Conservation (phyloP, 495 filamentous ascomycete genomes). For the Margaritispora aquatica region DNA sequence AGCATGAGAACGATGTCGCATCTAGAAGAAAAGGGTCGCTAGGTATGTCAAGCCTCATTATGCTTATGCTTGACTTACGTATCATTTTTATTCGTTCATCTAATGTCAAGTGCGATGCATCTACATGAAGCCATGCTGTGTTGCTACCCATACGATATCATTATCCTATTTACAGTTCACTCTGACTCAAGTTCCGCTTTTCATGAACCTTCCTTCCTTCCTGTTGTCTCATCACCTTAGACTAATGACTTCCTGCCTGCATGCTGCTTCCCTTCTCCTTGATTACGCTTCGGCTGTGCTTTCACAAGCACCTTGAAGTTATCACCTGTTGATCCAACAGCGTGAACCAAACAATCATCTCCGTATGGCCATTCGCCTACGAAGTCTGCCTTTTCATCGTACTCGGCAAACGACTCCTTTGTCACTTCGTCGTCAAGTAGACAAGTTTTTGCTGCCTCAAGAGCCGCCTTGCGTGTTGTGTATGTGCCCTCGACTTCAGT, state of each 20-base stretch:
- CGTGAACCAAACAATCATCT: constrained; percentile 36
- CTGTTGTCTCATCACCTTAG: neutral
- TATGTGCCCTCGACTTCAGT: constrained; percentile 36
- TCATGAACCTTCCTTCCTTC: neutral
- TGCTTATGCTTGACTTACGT: neutral
- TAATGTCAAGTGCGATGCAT: neutral
- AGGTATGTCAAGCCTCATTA: neutral
- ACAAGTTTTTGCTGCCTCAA: constrained; percentile 24
- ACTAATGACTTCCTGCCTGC: neutral
- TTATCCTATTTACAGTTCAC: neutral
- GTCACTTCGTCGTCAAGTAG: constrained; percentile 22
- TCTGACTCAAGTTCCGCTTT: neutral
- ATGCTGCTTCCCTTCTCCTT: constrained; percentile 10
- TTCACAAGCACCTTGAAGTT: constrained; percentile 33
- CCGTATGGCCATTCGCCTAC: constrained; percentile 36
- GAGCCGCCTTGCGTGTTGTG: constrained; percentile 24
- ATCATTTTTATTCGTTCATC: neutral
- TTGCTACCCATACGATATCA: neutral
- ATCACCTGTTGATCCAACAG: constrained; percentile 34
- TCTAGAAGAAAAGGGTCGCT: neutral
- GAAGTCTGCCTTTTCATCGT: constrained; percentile 29
- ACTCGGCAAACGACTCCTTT: constrained; percentile 31
- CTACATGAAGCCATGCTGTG: neutral
- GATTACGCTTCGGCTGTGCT: constrained; percentile 14
- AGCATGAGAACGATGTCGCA: neutral